Evolutionary conservation across 805 yeast species (phyloP).

Genomic region (Jamesozyma spencerorum): DNA sequence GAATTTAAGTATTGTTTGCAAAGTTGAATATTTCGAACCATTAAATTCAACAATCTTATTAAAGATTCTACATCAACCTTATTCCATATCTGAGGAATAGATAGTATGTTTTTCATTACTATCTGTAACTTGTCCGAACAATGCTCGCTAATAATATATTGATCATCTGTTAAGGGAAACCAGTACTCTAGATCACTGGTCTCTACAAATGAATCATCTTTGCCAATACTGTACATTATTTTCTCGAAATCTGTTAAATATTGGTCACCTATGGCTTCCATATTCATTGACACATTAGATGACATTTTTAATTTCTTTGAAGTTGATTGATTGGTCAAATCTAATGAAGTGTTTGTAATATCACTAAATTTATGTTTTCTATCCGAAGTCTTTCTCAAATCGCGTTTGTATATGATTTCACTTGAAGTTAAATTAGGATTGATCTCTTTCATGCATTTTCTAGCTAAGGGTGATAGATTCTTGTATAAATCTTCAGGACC

Average conservation of each 20-base stretch:
- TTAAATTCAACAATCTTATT: slow-evolving; percentile 11
- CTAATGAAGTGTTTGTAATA: slow-evolving; percentile 1
- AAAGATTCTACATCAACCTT: slow-evolving; percentile 8
- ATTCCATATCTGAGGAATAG: slow-evolving; percentile 8
- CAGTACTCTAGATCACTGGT: slow-evolving; percentile 14
- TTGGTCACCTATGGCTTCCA: slow-evolving; percentile 14
- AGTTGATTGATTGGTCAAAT: slow-evolving; percentile 1
- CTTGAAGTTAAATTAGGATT: slow-evolving; percentile 2
- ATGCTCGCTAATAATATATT: slow-evolving; percentile 10
- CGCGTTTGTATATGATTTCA: not conserved
- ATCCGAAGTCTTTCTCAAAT: not conserved
- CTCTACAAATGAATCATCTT: slow-evolving; percentile 2
- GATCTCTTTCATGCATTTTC: slow-evolving; percentile 6
- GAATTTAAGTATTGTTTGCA: slow-evolving; percentile 4
- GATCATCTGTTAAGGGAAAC: slow-evolving; percentile 8
- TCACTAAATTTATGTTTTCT: slow-evolving; percentile 6
- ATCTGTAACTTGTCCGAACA: slow-evolving; percentile 12
- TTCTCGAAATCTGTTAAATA: slow-evolving; percentile 16
- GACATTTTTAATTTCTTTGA: slow-evolving; percentile 14
- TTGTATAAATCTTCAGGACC: slow-evolving; percentile 8
- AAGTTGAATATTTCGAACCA: slow-evolving; percentile 14
- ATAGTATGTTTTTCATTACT: slow-evolving; percentile 13
- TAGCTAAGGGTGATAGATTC: slow-evolving; percentile 21
- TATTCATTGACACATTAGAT: slow-evolving; percentile 17
- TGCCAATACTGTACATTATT: slow-evolving; percentile 9